Percentiles rank a stretch among this genome's conserved stretches.
These are phyloP conservation scores for Tetrapisispora phaffii DNA, from an alignment of 805 yeast genomes.

Conservation along the genomic window DNA sequence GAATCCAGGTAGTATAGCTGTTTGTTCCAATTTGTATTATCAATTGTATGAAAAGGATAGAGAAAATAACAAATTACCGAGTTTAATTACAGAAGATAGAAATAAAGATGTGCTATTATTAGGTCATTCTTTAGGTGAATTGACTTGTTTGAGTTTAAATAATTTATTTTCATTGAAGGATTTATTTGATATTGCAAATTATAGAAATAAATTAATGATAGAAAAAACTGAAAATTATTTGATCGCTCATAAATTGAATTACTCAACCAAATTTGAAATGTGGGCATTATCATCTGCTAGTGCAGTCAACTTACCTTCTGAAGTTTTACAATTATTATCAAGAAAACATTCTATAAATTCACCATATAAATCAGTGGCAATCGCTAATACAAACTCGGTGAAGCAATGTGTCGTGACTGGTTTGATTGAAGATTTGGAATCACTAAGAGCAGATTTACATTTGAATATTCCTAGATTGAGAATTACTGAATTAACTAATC, in stretches of 20 bases:
- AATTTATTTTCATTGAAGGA: slow-evolving; percentile 20
- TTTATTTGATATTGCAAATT: slow-evolving; percentile 25
- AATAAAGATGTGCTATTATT: slow-evolving; percentile 10
- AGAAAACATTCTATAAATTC: slow-evolving; percentile 2
- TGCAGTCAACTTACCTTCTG: slow-evolving; percentile 17
- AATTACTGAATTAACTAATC: slow-evolving; percentile 24
- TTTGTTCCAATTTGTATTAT: slow-evolving; percentile 21
- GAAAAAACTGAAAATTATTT: slow-evolving; percentile 22
- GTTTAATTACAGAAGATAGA: neutral
- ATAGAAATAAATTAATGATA: slow-evolving; percentile 28
- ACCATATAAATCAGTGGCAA: slow-evolving; percentile 10
- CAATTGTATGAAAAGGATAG: slow-evolving; percentile 2
- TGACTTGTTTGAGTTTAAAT: slow-evolving; percentile 24
- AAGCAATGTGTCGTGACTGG: slow-evolving; percentile 30
- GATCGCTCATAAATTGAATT: slow-evolving; percentile 18
- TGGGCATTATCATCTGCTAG: slow-evolving; percentile 28
- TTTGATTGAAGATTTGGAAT: slow-evolving; percentile 20
- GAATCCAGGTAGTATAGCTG: slow-evolving; percentile 27
- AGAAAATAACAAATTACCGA: neutral
- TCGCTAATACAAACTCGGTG: slow-evolving; percentile 26
- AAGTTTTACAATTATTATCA: slow-evolving; percentile 4
- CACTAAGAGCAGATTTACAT: slow-evolving; percentile 17
- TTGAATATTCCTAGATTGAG: slow-evolving; percentile 16
- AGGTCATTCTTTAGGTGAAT: slow-evolving; percentile 31
- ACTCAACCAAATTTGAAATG: slow-evolving; percentile 22